These are phyloP conservation scores for Phialocephala subalpina DNA, from an alignment of 2,329 filamentous ascomycete genomes.

Conservation along the genomic window DNA sequence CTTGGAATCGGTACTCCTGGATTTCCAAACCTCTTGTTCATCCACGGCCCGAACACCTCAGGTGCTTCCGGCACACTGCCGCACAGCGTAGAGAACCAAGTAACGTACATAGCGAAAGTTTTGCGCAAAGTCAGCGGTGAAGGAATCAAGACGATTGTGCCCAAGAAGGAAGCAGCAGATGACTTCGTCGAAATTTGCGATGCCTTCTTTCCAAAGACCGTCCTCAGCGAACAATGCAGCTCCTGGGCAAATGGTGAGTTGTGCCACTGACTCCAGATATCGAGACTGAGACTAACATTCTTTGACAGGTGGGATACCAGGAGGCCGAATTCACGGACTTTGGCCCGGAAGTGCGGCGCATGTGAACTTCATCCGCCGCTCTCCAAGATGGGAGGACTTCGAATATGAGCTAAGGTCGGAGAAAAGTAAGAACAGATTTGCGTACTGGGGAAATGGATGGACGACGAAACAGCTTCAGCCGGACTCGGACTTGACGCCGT, in stretches of 20 bases:
- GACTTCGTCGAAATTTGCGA: slow-evolving; percentile 69
- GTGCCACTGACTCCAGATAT: not conserved
- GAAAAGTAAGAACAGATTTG: slow-evolving; percentile 51
- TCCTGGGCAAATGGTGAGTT: slow-evolving; percentile 73
- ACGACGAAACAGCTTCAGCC: slow-evolving; percentile 63
- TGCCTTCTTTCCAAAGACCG: slow-evolving; percentile 61
- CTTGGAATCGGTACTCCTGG: slow-evolving; percentile 68
- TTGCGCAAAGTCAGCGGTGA: slow-evolving; percentile 72
- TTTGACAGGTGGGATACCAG: slow-evolving; percentile 54
- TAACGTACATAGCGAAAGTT: slow-evolving; percentile 71
- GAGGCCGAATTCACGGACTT: slow-evolving; percentile 69
- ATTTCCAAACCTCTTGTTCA: slow-evolving; percentile 73
- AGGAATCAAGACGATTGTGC: slow-evolving; percentile 68
- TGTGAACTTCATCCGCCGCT: slow-evolving; percentile 63
- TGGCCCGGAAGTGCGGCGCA: slow-evolving; percentile 75
- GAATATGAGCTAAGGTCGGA: slow-evolving; percentile 61
- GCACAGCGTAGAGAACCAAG: slow-evolving; percentile 70
- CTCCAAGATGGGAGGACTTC: slow-evolving; percentile 66
- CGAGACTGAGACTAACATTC: not conserved
- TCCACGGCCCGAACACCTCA: slow-evolving; percentile 67
- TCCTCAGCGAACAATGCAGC: slow-evolving; percentile 68
- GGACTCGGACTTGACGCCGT: slow-evolving; percentile 67
- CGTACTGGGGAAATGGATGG: slow-evolving; percentile 74
- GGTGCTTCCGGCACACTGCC: slow-evolving; percentile 72
- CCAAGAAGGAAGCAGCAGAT: slow-evolving; percentile 65